Base-by-base conservation (phyloP, 2,329 filamentous ascomycete species). In the Thelonectria olida region DNA sequence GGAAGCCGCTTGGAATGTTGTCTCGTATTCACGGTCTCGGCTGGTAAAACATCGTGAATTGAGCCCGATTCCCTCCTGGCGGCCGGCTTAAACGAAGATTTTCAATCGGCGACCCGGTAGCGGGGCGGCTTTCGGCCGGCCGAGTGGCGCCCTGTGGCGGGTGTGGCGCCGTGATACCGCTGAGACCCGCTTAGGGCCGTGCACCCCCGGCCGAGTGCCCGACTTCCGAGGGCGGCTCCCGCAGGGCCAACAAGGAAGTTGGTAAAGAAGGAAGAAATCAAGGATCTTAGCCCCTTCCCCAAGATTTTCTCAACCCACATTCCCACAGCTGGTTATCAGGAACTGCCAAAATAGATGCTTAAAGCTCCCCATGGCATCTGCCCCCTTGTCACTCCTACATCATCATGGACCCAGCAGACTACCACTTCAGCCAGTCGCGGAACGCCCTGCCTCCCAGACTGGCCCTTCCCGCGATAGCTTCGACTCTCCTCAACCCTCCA, bases 111-210 rank as follows among this genome's bases (percentile, higher is more conserved):
- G 57, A 55, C 47, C 48, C 58, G 54, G 50, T 44, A 56, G 55
- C 52, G 58, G 61, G 57, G 61, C 64, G 64, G 57, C 64, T 65
- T 68, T 67, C 66, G 50, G 47, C 28, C 52, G 52, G 44, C 52
- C 50, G 57, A 36, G 61, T 52, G 39, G 60, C 28, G 36, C n/a
- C 27, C 13, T 19, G 41, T 54, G 54, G 55, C 41, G 41, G 31
- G 49, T 50, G 39, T 53, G 51, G 60, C 56, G 53, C 57, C 34
- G 48, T 28, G 25, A 41, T 41, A 42, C 41, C 48, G 50, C 49
- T 34, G 15, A 34, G 31, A 15, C 31, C 31, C 31, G 31, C 12
- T 6, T 34, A 47, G 39, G 31, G 27, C 12, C 53, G 23, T 36
- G 42, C 42, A n/a, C 13, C 5, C 49, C 22, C 22, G 23, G 54